A percentile compares a stretch with the other conserved stretches of the same genome.
Evolutionary conservation across 139 green algal genomes (phyloP).

Genomic region (Haematococcus sp.): DNA sequence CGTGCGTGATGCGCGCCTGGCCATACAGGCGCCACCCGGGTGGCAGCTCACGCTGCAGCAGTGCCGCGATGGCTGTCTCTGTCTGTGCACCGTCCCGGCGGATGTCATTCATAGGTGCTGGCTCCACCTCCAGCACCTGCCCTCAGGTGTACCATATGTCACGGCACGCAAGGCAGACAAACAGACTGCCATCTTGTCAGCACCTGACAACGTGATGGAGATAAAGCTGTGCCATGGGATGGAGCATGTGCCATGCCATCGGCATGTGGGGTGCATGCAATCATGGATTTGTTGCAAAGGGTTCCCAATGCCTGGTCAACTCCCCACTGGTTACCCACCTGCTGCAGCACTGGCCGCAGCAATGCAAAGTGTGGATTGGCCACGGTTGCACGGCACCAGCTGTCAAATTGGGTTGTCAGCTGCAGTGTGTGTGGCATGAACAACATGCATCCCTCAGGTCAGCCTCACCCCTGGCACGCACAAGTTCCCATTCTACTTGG

Average conservation of each 20-base stretch:
- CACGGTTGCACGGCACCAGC: neutral
- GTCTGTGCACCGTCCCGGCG: neutral
- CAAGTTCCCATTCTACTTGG: too few relatives aligned
- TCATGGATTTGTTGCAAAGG: too few relatives aligned
- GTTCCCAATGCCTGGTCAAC: too few relatives aligned
- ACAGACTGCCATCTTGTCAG: too few relatives aligned
- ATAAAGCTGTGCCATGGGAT: neutral
- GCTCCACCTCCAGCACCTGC: conserved; percentile 9
- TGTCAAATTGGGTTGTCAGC: neutral
- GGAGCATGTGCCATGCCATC: neutral
- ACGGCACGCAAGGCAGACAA: neutral
- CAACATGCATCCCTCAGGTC: too few relatives aligned
- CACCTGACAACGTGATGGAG: too few relatives aligned
- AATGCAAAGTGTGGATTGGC: neutral
- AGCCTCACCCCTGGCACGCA: too few relatives aligned
- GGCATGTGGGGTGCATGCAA: neutral
- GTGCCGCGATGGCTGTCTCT: conserved; percentile 1
- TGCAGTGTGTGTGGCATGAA: neutral
- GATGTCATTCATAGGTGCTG: neutral
- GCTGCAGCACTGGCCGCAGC: conserved; percentile 1
- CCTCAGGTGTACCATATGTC: too few relatives aligned
- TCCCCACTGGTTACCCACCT: too few relatives aligned
- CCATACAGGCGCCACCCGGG: conserved; percentile 12
- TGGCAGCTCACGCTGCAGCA: conserved; percentile 14
- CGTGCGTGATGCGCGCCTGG: neutral